Percentiles rank a stretch among this genome's conserved stretches.
Conservation (phyloP, 2,329 filamentous ascomycete genomes). For the Parastagonospora nodorum region DNA sequence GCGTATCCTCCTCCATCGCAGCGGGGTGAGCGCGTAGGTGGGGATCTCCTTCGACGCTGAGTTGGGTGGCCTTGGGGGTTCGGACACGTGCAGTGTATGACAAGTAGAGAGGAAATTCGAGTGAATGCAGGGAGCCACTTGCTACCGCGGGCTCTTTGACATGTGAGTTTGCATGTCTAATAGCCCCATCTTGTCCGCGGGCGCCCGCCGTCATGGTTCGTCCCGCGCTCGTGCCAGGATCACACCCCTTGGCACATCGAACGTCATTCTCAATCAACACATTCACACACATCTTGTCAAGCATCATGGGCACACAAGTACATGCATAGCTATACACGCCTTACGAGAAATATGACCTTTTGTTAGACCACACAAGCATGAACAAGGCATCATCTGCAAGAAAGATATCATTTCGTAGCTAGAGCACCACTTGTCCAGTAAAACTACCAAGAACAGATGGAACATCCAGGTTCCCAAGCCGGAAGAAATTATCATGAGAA, state of each 20-base stretch:
- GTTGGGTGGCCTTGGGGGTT: too few species aligned
- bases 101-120: neutral
- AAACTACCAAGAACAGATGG: neutral
- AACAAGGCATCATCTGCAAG: neutral
- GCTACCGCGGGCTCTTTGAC: slow-evolving; percentile 7
- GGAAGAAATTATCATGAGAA: too few species aligned
- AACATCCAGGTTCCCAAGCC: too few species aligned
- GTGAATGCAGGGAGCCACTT: slow-evolving; percentile 1
- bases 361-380: neutral
- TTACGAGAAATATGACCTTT: neutral
- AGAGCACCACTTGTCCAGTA: neutral
- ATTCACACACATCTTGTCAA: too few species aligned
- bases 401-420: neutral
- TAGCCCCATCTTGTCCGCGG: slow-evolving; percentile 20
- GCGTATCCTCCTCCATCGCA: slow-evolving; percentile 53
- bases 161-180: slow-evolving; percentile 16
- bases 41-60: neutral
- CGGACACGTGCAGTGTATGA: slow-evolving; percentile 2
- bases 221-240: slow-evolving; percentile 24
- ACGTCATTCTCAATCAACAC: slow-evolving; percentile 13
- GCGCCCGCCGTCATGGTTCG: slow-evolving; percentile 29
- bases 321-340: too few species aligned
- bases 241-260: slow-evolving; percentile 21
- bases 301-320: too few species aligned
- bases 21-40: slow-evolving; percentile 6